Base-by-base conservation (phyloP, 192 early-diverging fungal species). In the Coemansia erecta region DNA sequence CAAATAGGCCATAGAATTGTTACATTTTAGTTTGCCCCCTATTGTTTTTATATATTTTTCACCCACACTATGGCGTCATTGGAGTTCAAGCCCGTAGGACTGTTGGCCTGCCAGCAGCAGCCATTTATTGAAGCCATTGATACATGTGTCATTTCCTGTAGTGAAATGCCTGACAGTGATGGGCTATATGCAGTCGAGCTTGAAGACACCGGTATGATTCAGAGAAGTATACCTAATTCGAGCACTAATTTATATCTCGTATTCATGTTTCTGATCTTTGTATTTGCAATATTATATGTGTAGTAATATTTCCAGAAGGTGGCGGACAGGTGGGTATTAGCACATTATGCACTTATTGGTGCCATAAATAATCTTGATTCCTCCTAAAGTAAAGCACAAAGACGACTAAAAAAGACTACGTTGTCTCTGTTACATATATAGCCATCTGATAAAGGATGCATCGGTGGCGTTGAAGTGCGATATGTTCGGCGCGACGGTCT, bases 251-350 rank as follows among this genome's bases (percentile, higher is more conserved):
- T 37, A 4, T 48, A 48, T 21, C 3, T 51, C 18, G 5, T 4
- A 22, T 53, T 21, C 21, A 43, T 15, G 17, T 46, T 43, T 4
- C n/a, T 57, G 15, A 4, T 4, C 14, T 11, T 37, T n/a, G 61
- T 60, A 26, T 14, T 9, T 53, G 40, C 19, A 40, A 43, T 10
- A 19, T 9, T 63, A 12, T 56, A 15, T 24, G 12, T 44, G 8
- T 61, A 81, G 86, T 92, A 15, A 65, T 90, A 19, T 92, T 92
- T 56, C 90, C 90, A n/a, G 85, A 86, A 45, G 90, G 90, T 9
- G 90, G 90, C 8, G 90, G 90, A 17, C 90, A 92, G 63, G 56
- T 58, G 47, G 43, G 63, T 40, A 24, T 0, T 31, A 57, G 19
- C 37, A 57, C 0, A 9, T 52, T 4, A 17, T 2, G 19, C 8